Base-by-base conservation (phyloP, 371 early-diverging fungal genomes). In the Blyttiomyces sp. region DNA sequence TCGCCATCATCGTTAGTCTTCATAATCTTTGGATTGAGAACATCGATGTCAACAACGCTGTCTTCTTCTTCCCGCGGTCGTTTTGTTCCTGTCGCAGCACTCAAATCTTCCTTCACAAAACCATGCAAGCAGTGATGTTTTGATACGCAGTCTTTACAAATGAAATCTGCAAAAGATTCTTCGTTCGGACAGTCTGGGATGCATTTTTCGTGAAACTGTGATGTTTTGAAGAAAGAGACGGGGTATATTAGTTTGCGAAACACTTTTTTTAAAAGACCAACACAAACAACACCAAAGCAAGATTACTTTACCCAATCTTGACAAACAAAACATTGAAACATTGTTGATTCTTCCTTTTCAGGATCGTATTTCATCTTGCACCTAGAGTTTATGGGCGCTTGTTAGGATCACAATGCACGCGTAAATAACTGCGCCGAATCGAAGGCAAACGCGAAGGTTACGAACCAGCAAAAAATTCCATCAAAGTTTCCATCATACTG, bases 321-420 rank as follows among this genome's bases (percentile, higher is more conserved):
- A 69, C 95, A 95, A 0, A 85, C 57, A 33, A 84, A 68, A 61
- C 95, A 95, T 77, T 92, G 90, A 31, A 86, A 73, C 95, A 95
- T 93, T 46, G 76, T 74, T 17, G 54, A 54, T 21, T 84, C 80
- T 61, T 92, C 93, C 51, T 66, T 77, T 28, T 77, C 80, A 3
- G 89, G 87, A 52, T 91, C 84, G 66, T 93, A 95, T 6, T 63
- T 59, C 35, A 70, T 58, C 58, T 88, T 76, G 69, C 93, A 94
- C n/a, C n/a, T n/a, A n/a, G n/a, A n/a, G n/a, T n/a, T n/a, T n/a
- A n/a, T n/a, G n/a, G n/a, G n/a, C n/a, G n/a, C n/a, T n/a, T n/a
- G n/a, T n/a, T n/a, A n/a, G n/a, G n/a, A n/a, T n/a, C n/a, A n/a
- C n/a, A n/a, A n/a, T n/a, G n/a, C n/a, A n/a, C n/a, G n/a, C n/a